Base-by-base conservation (phyloP, 78 protist species). In the Dictyostelium brefeldianum region DNA sequence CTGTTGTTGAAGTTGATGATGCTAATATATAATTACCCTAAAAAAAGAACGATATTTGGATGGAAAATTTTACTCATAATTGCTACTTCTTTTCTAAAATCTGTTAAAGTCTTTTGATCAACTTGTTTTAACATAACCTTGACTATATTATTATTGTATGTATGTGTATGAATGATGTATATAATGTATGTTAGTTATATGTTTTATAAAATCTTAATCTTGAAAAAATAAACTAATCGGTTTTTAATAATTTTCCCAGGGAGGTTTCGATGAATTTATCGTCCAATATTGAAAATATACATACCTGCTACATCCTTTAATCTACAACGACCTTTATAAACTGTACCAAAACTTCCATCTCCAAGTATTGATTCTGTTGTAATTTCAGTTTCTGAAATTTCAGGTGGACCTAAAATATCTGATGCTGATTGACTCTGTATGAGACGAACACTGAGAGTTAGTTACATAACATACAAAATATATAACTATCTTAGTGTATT, bases 41-140 rank as follows among this genome's bases (percentile, higher is more conserved):
- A 78, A 75, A 95, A 95, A 54, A 95, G 81, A 50, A 81, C 90
- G 14, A 95, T 83, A 80, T 95, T 95, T 78, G 96, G 96, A 74
- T 95, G 96, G 59, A 83, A 95, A 20, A 95, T 95, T 78, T 89
- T 95, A 56, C 94, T 87, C 96, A 95, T 95, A 25, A 95, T 95
- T 54, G 89, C 94, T 65, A 95, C 96, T 46, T 95, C 96, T 54
- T 89, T 95, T 67, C 95, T 53, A 46, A 95, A 95, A 29, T 91
- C 94, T 43, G 71, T 70, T 1, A 95, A 31, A 80, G 96, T 95
- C 71, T 81, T 78, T 46, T 95, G 90, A 62, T 95, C 96, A 22
- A 89, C 92, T 70, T 82, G 90, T 65, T 79, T 94, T 50, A 80
- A 73, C 85, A 94, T 89, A 53, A 94, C 87, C 90, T 94, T 94